Evolutionary conservation across 2,329 filamentous ascomycete genomes (phyloP).

Genomic region (Diaporthe capsici): DNA sequence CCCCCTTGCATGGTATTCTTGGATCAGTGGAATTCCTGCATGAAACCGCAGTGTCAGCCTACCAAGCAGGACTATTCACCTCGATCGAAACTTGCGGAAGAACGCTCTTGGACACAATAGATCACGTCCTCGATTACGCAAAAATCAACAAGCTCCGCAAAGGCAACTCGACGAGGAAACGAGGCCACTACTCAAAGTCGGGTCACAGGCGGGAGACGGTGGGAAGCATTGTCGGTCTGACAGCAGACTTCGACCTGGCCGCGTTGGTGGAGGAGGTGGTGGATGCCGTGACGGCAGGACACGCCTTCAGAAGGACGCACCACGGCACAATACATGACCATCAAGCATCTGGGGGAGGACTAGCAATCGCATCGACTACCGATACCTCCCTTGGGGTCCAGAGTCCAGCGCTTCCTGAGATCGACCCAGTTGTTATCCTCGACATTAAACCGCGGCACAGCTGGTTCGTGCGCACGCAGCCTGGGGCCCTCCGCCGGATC

Average conservation of each 20-base stretch:
- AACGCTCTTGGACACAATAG: constrained; percentile 64
- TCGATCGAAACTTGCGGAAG: constrained; percentile 63
- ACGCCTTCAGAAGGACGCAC: constrained; percentile 46
- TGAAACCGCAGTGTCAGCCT: constrained; percentile 57
- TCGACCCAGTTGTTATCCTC: constrained; percentile 47
- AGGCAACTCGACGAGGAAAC: constrained; percentile 31
- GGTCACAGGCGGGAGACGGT: constrained; percentile 37
- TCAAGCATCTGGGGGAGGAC: constrained; percentile 13
- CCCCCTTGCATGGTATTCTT: constrained; percentile 69
- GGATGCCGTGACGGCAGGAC: constrained; percentile 53
- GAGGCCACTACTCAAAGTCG: neutral
- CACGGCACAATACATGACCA: constrained; percentile 29
- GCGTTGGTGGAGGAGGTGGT: constrained; percentile 52
- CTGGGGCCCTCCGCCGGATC: constrained; percentile 62
- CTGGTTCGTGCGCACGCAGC: constrained; percentile 67
- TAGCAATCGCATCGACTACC: neutral
- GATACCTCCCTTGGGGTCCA: neutral
- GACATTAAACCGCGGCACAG: constrained; percentile 60
- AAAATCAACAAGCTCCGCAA: constrained; percentile 60
- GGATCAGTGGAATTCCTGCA: constrained; percentile 65
- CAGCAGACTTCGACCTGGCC: constrained; percentile 50
- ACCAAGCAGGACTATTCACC: constrained; percentile 59
- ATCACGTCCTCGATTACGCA: constrained; percentile 64
- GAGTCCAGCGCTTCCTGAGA: neutral
- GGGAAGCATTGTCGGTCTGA: constrained; percentile 44